Evolutionary conservation across 2,329 filamentous ascomycete genomes (phyloP).

Genomic region (Cladosporium sp.): DNA sequence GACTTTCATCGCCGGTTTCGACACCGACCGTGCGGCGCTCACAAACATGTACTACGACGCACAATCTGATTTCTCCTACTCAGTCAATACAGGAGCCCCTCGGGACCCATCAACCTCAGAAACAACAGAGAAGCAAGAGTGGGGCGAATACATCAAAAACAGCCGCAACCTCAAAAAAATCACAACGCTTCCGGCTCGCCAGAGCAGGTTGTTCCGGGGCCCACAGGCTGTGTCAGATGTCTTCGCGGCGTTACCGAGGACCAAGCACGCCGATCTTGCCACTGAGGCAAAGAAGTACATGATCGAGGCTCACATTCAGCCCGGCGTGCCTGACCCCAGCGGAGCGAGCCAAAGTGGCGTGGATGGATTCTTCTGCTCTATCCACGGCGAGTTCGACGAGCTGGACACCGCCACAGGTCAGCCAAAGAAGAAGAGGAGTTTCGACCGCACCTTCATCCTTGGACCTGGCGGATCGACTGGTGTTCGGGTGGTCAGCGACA

Average conservation of each 20-base stretch:
- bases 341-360: conserved; percentile 66
- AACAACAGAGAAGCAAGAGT: conserved; percentile 55
- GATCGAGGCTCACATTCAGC: conserved; percentile 76
- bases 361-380: conserved; percentile 73
- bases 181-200: conserved; percentile 60
- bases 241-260: conserved; percentile 71
- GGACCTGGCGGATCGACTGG: conserved; percentile 70
- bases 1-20: conserved; percentile 73
- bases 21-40: conserved; percentile 67
- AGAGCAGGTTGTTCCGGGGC: conserved; percentile 68
- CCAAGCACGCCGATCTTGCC: conserved; percentile 72
- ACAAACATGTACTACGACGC: conserved; percentile 72
- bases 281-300: conserved; percentile 72
- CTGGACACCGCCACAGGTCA: conserved; percentile 59
- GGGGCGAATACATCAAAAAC: conserved; percentile 73
- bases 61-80: conserved; percentile 72
- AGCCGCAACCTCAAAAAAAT: conserved; percentile 78
- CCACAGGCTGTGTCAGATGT: conserved; percentile 64
- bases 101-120: conserved; percentile 44
- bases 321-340: conserved; percentile 69
- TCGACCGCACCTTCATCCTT: conserved; percentile 78
- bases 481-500: conserved; percentile 77
- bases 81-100: conserved; percentile 66
- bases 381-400: conserved; percentile 87
- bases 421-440: conserved; percentile 66